phyloP scores from a whole-genome alignment of 257 asterid genomes.

The Craterostigma plantagineum region DNA sequence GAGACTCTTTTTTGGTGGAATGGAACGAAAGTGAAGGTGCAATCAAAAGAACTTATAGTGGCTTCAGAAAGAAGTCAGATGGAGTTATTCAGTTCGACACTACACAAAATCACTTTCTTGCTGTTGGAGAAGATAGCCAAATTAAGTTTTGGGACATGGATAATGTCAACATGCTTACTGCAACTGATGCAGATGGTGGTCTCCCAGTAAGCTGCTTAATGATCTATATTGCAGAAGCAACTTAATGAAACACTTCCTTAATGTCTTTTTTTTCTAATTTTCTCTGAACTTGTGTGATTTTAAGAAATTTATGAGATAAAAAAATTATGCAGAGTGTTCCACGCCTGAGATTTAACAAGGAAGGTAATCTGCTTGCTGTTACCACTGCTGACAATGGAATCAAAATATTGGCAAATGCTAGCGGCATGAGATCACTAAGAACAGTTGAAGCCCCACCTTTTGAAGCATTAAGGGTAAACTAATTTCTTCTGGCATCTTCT shows the following conservation, averaged over 20 bases:
- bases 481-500: no score
- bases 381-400: constrained; percentile 84
- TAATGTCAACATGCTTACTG: constrained; percentile 35
- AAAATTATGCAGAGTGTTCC: constrained; percentile 46
- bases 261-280: background rate
- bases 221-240: background rate
- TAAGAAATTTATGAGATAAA: no score
- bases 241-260: no score
- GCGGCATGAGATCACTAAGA: constrained; percentile 72
- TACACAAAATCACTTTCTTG: constrained; percentile 81
- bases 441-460: constrained; percentile 55
- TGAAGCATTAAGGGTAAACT: constrained; percentile 35
- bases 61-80: constrained; percentile 66
- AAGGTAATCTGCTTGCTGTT: constrained; percentile 92
- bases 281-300: background rate
- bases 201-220: constrained; percentile 43
- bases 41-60: constrained; percentile 69
- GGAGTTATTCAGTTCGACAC: constrained; percentile 91
- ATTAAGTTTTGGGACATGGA: constrained; percentile 99
- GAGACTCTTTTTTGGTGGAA: constrained; percentile 87
- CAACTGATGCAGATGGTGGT: constrained; percentile 86
- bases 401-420: constrained; percentile 69
- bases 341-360: constrained; percentile 85
- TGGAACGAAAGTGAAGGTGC: constrained; percentile 99
- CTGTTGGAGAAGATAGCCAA: constrained; percentile 90